phyloP scores from a whole-genome alignment of 139 green algal species.

The Auxenochlorella pyrenoidosa region DNA sequence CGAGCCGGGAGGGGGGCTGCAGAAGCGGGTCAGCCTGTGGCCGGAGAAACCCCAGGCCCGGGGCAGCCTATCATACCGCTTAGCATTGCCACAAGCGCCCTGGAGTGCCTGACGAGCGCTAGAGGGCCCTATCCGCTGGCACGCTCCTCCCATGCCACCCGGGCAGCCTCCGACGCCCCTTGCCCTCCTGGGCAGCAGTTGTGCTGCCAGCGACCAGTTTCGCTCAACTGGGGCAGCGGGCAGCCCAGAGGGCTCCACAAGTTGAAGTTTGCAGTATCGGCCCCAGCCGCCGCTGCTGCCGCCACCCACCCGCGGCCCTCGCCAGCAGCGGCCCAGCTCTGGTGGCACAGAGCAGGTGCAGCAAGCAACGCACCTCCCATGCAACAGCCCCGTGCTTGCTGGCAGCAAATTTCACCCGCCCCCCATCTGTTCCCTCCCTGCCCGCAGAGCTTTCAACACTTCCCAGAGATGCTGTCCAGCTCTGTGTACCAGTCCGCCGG shows the following conservation, averaged over 20 bases:
- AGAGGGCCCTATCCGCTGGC: background rate
- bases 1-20: background rate
- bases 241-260: background rate
- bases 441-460: background rate
- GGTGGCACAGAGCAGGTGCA: too few species aligned
- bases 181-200: background rate
- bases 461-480: conserved; percentile 59
- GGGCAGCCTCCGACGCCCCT: background rate
- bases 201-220: too few species aligned
- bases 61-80: background rate
- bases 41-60: background rate
- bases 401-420: background rate
- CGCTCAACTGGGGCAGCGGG: too few species aligned
- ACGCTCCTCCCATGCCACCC: background rate
- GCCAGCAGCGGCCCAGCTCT: too few species aligned
- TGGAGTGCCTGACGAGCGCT: too few species aligned
- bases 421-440: background rate
- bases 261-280: background rate
- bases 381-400: too few species aligned
- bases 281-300: background rate
- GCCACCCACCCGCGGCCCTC: too few species aligned
- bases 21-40: background rate
- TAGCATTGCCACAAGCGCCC: background rate
- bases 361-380: too few species aligned
- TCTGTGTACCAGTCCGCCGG: conserved; percentile 57